Evolutionary conservation across 306 rosid species (phyloP).

Genomic region (Castanea mollissima): DNA sequence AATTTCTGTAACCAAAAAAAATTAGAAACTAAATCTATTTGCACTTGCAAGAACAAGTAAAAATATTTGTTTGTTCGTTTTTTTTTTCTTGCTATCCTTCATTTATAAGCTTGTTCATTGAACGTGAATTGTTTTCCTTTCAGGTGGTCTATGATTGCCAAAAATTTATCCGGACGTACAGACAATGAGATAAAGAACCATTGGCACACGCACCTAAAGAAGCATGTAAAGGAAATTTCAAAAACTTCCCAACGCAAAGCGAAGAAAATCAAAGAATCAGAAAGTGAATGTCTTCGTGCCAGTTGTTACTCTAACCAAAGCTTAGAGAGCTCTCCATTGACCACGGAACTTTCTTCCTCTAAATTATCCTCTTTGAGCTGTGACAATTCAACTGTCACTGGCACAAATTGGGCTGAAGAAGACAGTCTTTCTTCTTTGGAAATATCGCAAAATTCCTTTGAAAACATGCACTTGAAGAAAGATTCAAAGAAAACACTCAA

Average conservation of each 20-base stretch:
- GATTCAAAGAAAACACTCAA: neutral
- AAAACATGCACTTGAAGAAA: too few relatives aligned
- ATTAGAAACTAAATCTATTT: too few relatives aligned
- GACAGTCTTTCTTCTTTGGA: neutral
- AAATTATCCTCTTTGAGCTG: slow-evolving; percentile 14
- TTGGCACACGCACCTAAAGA: slow-evolving; percentile 64
- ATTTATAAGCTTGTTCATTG: too few relatives aligned
- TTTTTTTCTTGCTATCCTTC: too few relatives aligned
- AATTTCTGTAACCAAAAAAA: too few relatives aligned
- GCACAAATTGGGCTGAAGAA: neutral
- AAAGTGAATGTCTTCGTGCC: neutral
- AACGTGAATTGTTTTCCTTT: neutral
- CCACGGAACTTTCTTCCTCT: slow-evolving; percentile 18
- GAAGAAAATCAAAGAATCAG: slow-evolving; percentile 5
- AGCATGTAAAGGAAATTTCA: neutral
- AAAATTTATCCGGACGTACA: slow-evolving; percentile 55
- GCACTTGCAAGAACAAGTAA: too few relatives aligned
- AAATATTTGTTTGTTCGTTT: too few relatives aligned
- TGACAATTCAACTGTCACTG: slow-evolving; percentile 11
- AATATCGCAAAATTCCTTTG: neutral
- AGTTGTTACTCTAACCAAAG: slow-evolving; percentile 3
- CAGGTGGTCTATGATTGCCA: slow-evolving; percentile 71
- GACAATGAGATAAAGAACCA: slow-evolving; percentile 68
- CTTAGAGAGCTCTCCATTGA: slow-evolving; percentile 35
- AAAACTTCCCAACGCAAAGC: slow-evolving; percentile 1